These are phyloP conservation scores for Hirsutella thompsonii DNA, from an alignment of 2,329 filamentous ascomycete genomes.

Conservation along the genomic window DNA sequence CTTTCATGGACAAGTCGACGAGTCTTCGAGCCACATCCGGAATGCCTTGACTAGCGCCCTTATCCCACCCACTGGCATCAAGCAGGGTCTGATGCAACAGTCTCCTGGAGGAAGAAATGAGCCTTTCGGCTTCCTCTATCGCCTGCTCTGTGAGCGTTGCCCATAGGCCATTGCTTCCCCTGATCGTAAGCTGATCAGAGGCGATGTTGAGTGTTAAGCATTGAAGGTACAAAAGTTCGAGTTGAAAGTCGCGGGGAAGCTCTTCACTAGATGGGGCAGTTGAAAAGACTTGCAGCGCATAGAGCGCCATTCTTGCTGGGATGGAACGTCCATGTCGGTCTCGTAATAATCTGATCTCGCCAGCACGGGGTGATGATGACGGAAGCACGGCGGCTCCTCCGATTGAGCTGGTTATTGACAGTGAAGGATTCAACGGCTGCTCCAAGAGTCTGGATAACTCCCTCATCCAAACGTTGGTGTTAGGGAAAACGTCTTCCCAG, in stretches of 20 bases:
- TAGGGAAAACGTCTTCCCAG: slow-evolving; percentile 46
- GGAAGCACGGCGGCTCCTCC: slow-evolving; percentile 56
- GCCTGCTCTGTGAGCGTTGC: slow-evolving; percentile 21
- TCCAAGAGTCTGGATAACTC: slow-evolving; percentile 45
- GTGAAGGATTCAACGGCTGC: slow-evolving; percentile 40
- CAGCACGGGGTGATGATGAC: slow-evolving; percentile 6
- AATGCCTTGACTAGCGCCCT: slow-evolving; percentile 16
- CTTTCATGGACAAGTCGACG: slow-evolving; percentile 28
- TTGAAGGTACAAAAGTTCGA: slow-evolving; percentile 39
- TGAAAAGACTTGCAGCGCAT: slow-evolving; percentile 46
- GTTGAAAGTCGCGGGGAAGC: slow-evolving; percentile 27
- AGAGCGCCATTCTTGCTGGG: slow-evolving; percentile 63
- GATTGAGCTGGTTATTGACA: slow-evolving; percentile 63
- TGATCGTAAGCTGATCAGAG: slow-evolving; percentile 38
- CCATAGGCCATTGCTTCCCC: slow-evolving; percentile 34
- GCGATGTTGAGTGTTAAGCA: slow-evolving; percentile 36
- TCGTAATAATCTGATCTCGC: slow-evolving; percentile 26
- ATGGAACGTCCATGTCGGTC: slow-evolving; percentile 61
- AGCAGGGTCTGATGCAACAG: slow-evolving; percentile 21
- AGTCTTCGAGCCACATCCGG: slow-evolving; percentile 27
- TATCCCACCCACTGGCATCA: slow-evolving; percentile 24
- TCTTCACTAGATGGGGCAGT: slow-evolving; percentile 23
- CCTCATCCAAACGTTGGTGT: slow-evolving; percentile 48
- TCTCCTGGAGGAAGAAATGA: slow-evolving; percentile 27
- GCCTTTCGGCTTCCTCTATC: slow-evolving; percentile 26